Conservation (phyloP, 2,329 filamentous ascomycete genomes). For the Zymoseptoria ardabiliae region DNA sequence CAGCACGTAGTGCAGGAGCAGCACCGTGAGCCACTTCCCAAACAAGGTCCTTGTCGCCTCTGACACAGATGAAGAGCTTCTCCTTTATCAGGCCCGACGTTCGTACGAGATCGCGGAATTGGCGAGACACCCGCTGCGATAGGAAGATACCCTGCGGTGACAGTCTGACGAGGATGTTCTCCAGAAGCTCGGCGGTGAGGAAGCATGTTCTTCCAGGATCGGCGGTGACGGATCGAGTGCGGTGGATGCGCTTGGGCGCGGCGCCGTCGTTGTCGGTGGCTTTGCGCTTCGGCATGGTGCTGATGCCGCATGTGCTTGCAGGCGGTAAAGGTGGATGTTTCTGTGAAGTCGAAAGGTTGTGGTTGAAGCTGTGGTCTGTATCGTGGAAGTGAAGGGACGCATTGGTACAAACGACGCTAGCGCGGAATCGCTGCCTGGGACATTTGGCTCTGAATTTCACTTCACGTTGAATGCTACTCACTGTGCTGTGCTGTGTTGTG, state of each 20-base stretch:
- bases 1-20: slow-evolving; percentile 41
- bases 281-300: not conserved
- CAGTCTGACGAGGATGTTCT: slow-evolving; percentile 1
- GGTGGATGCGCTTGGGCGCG: not conserved
- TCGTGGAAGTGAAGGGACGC: not conserved
- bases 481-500: not conserved
- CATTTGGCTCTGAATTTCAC: not conserved
- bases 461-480: not conserved
- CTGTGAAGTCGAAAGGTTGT: not conserved
- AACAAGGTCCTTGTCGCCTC: not conserved
- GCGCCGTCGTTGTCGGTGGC: not conserved
- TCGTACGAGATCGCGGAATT: slow-evolving; percentile 1
- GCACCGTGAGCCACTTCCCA: not conserved
- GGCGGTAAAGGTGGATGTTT: not conserved
- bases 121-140: slow-evolving; percentile 1
- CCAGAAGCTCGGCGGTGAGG: slow-evolving; percentile 4
- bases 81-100: not conserved
- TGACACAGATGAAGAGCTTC: not conserved
- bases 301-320: not conserved
- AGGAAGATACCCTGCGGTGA: not conserved
- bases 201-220: not conserved
- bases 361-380: not conserved
- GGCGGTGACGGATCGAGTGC: not conserved
- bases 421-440: not conserved
- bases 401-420: not conserved